Conservation (phyloP, 345 rosid genomes). For the Citrus trifoliata region DNA sequence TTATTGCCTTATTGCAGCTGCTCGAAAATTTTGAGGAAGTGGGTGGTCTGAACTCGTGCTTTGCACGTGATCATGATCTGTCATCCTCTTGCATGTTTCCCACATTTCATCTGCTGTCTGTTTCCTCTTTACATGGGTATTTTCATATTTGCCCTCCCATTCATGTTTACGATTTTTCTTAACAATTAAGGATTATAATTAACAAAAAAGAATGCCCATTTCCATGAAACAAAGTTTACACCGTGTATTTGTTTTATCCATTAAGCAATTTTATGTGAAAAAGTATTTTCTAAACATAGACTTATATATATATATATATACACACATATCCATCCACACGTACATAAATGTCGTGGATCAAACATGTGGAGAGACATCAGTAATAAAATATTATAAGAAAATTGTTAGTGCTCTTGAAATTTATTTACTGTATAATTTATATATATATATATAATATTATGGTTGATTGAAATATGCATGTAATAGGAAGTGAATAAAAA, state of each 20-base stretch:
- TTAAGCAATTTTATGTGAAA: no score
- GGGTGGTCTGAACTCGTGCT: constrained; percentile 10
- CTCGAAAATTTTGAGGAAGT: neutral
- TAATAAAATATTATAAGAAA: no score
- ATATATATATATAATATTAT: no score
- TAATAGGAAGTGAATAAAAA: no score
- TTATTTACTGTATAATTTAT: no score
- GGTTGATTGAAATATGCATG: no score
- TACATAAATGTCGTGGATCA: no score
- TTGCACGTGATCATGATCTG: constrained; percentile 19
- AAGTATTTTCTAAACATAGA: no score
- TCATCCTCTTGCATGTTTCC: constrained; percentile 16
- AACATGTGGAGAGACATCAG: neutral
- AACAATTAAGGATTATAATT: neutral
- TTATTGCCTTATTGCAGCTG: neutral
- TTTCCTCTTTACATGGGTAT: neutral
- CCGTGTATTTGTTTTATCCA: no score
- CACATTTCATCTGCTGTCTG: constrained; percentile 6
- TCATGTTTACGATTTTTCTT: neutral
- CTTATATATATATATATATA: no score
- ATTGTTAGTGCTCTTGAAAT: accelerated
- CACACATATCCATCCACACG: no score
- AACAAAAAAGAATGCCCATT: neutral
- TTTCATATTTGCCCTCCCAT: neutral
- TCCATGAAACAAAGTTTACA: neutral